phyloP scores from a whole-genome alignment of 208 protist genomes.

The Angomonas desouzai region DNA sequence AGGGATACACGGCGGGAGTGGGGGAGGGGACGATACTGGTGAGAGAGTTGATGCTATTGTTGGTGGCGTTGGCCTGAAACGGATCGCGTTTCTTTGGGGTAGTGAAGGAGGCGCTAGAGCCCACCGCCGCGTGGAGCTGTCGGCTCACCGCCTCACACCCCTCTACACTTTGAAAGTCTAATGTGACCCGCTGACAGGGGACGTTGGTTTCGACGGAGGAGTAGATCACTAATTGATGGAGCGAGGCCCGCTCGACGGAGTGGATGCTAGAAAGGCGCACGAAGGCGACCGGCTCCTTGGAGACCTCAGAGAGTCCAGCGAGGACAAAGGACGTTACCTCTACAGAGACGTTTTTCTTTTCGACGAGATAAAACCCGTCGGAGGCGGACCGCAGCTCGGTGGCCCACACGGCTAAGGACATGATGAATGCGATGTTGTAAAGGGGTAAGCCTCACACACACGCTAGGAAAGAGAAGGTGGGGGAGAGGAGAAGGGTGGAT shows the following conservation, averaged over 20 bases:
- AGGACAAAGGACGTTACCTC: slow-evolving; percentile 1
- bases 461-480: neutral
- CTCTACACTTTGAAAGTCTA: neutral
- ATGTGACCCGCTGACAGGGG: neutral
- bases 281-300: neutral
- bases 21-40: neutral
- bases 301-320: neutral
- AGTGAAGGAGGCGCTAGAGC: neutral
- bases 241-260: neutral
- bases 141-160: neutral
- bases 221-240: neutral
- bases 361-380: neutral
- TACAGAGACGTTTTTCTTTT: neutral
- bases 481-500: neutral
- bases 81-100: neutral
- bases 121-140: neutral
- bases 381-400: neutral
- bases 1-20: neutral
- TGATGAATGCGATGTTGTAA: neutral
- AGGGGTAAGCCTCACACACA: neutral
- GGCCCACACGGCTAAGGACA: neutral
- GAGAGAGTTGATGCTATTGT: neutral
- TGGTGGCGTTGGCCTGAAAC: neutral
- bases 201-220: neutral
- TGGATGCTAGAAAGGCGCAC: neutral